phyloP scores from a whole-genome alignment of 2,329 filamentous ascomycete species.

The Paracamarosporium sp. region DNA sequence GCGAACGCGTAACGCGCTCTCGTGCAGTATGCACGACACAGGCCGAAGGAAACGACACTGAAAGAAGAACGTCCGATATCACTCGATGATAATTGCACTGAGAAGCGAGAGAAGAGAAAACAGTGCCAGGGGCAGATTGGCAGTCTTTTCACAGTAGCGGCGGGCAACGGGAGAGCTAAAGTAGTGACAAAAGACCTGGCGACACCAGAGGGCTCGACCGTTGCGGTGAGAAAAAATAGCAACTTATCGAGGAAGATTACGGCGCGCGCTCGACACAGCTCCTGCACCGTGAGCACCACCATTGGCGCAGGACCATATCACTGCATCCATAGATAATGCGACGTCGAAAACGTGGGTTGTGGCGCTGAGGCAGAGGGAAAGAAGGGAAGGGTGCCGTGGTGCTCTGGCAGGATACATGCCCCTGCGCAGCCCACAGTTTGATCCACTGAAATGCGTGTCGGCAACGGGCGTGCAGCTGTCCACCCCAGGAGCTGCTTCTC shows the following conservation, averaged over 20 bases:
- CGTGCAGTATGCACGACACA: slow-evolving; percentile 6
- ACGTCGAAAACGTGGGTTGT: slow-evolving; percentile 1
- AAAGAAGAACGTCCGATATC: neutral
- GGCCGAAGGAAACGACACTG: neutral
- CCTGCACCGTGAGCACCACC: slow-evolving; percentile 2
- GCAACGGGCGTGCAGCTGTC: neutral
- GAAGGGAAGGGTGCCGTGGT: neutral
- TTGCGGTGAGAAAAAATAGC: slow-evolving; percentile 6
- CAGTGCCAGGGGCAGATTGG: neutral
- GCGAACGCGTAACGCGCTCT: slow-evolving; percentile 6
- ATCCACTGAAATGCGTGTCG: neutral
- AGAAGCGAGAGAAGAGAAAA: neutral
- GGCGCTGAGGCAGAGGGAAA: neutral
- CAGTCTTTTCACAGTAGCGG: slow-evolving; percentile 6
- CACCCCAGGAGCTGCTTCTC: neutral
- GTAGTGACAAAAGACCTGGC: slow-evolving; percentile 5
- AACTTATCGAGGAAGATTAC: neutral
- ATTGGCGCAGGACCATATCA: neutral
- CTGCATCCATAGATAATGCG: slow-evolving; percentile 7
- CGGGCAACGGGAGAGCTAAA: slow-evolving; percentile 8
- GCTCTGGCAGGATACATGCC: slow-evolving; percentile 8
- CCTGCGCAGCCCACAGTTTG: slow-evolving; percentile 1
- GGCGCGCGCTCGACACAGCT: neutral
- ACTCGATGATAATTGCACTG: neutral
- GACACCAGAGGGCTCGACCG: slow-evolving; percentile 1